Evolutionary conservation across 208 protist genomes (phyloP), one percentile per base, ranked within the genome.

Genomic region (Plasmodiophora brassicae): DNA sequence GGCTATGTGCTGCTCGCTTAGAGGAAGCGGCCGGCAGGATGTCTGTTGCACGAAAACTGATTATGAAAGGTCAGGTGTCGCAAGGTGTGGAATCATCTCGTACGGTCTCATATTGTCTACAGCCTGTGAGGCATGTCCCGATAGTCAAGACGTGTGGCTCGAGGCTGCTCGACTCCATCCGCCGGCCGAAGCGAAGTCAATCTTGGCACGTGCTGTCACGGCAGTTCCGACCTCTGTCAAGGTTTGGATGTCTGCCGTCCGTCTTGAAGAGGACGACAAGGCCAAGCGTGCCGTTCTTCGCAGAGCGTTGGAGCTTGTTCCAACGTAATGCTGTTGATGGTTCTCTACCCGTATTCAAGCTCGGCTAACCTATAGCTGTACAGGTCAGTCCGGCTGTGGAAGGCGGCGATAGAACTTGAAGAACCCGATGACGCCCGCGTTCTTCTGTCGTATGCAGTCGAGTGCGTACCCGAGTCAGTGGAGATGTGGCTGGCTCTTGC

Each of bases 401-500:
- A 89, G 87, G 85, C 72, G 20, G 87, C 90, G n/a, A 88, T 92
- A 22, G 90, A 92, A 32, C 88, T 93, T 0, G 92, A 93, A 83
- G n/a, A 45, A 25, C 92, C 90, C n/a, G 92, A 96, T 1, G 92
- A 96, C 90, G 96, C 96, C 0, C 84, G 88, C 38, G 93, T 97
- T 28, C 25, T 98, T 39, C 90, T 98, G 0, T 85, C 83, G n/a
- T 87, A 94, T 53, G 96, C 96, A 0, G 94, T 97, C 14, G 95
- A 97, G 88, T 96, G 93, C 85, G 93, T 97, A 10, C 91, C 92
- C 0, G 41, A 94, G 35, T 90, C 86, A 28, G 94, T 96, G 20
- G 95, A 97, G 44, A 85, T 98, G 60, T 98, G 96, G 96, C 90
- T 98, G 1, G 96, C 96, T 32, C 90, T 97, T 14, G 95, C 96